phyloP scores from a whole-genome alignment of 352 stramenopile species.

The Phytopythium chamaehyphon region DNA sequence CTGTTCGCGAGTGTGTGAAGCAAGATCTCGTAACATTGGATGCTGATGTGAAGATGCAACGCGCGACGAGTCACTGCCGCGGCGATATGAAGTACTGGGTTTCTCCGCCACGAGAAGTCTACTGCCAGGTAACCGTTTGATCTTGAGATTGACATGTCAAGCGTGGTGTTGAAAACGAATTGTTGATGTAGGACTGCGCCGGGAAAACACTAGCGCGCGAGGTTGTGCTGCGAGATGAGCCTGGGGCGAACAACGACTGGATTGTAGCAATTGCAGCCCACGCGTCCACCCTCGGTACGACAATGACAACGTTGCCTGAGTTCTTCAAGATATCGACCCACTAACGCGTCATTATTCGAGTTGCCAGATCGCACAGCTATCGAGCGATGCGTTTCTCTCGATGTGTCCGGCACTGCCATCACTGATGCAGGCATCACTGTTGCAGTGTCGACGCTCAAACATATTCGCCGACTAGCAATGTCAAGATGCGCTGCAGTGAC shows the following conservation, averaged over 20 bases:
- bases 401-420: conserved; percentile 25
- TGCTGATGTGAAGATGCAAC: conserved; percentile 14
- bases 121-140: conserved; percentile 26
- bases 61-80: conserved; percentile 18
- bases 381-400: conserved; percentile 10
- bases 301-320: not conserved
- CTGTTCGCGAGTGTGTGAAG: no score
- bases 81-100: conserved; percentile 16
- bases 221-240: conserved; percentile 21
- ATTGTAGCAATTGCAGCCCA: conserved; percentile 18
- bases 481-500: conserved; percentile 50
- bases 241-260: conserved; percentile 28
- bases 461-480: conserved; percentile 20
- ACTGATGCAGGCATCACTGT: conserved; percentile 18
- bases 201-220: conserved; percentile 18
- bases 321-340: no score
- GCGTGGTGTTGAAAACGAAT: not conserved
- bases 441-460: conserved; percentile 21
- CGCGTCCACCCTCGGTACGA: conserved; percentile 6
- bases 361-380: not conserved
- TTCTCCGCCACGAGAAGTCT: conserved; percentile 18
- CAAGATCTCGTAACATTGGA: not conserved
- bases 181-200: conserved; percentile 16
- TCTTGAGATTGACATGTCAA: not conserved
- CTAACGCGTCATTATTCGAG: not conserved